These are phyloP conservation scores for Euphrasia confusa DNA, from an alignment of 257 asterid species.

Conservation along the genomic window DNA sequence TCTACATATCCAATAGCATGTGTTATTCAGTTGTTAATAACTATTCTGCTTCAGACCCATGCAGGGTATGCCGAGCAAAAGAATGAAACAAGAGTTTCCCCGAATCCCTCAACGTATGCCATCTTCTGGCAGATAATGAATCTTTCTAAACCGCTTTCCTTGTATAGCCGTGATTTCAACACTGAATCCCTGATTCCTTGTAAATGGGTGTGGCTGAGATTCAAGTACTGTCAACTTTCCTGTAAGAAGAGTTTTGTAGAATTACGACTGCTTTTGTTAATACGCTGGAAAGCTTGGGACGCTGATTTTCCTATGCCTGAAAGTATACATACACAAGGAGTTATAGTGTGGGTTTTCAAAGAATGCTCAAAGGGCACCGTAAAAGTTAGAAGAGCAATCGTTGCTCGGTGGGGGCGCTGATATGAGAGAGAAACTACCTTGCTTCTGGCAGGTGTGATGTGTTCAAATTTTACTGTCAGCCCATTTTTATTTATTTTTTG, in stretches of 20 bases:
- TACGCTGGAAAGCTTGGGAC: conserved; percentile 11
- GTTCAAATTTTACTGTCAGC: background rate
- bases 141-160: conserved; percentile 13
- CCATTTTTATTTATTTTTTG: conserved; percentile 1
- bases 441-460: background rate
- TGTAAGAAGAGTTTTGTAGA: conserved; percentile 5
- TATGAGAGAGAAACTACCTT: background rate
- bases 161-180: conserved; percentile 31
- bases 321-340: background rate
- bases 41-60: conserved; percentile 43
- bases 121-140: conserved; percentile 50
- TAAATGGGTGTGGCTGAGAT: conserved; percentile 18
- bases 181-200: conserved; percentile 7
- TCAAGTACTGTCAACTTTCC: conserved; percentile 3
- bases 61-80: conserved; percentile 66
- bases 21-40: conserved; percentile 14
- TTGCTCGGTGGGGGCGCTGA: background rate
- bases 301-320: conserved; percentile 5
- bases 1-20: conserved; percentile 15
- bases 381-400: background rate
- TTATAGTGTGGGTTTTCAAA: background rate
- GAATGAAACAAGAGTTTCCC: conserved; percentile 60
- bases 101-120: conserved; percentile 55
- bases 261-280: background rate
- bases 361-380: background rate